Base-by-base conservation (phyloP, 306 rosid genomes). In the apple (Malus domestica) region DNA sequence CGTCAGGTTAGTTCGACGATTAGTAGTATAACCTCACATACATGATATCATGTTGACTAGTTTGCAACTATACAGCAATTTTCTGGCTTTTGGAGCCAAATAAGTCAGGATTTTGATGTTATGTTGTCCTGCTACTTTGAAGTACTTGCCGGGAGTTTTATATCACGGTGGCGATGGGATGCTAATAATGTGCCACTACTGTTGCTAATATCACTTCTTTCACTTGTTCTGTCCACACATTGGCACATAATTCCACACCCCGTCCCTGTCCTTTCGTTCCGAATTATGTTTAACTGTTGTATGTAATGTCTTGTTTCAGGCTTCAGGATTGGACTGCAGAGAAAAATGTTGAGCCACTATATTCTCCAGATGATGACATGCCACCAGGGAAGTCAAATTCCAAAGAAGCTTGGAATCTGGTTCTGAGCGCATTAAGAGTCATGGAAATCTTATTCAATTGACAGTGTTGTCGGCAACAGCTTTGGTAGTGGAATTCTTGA, bases 311-410 rank as follows among this genome's bases (percentile, higher is more conserved):
- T 32, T 82, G 67, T 74, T 49, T 74, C 89, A 96, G 99, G 88
- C 90, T 96, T 82, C 93, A 81, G 87, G 96, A 89, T 60, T 87
- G 97, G 96, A 92, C 69, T 81, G 85, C 87, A 8, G 98, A 88
- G 76, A 88, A 76, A 85, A 83, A 83, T 78, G 73, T 86, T 10
- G 89, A 87, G 73, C 86, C 82, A 54, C 77, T 83, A 33, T 88
- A 88, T 81, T 84, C 92, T 80, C 74, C 89, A 49, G 80, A 87
- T 79, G 79, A 83, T 46, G 72, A 72, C 45, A 54, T 73, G 8
- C 85, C 73, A 40, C 71, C 87, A 0, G 90, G 96, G 78, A 86
- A 72, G 76, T 60, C 45, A 89, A 88, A 83, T 85, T 90, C 79
- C 93, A 79, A 55, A 90, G 91, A 81, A 82, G 95, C 52, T 75